Evolutionary conservation across 352 stramenopile genomes (phyloP), one percentile per base, ranked within the genome.

Genomic region (Pythium monospermum): DNA sequence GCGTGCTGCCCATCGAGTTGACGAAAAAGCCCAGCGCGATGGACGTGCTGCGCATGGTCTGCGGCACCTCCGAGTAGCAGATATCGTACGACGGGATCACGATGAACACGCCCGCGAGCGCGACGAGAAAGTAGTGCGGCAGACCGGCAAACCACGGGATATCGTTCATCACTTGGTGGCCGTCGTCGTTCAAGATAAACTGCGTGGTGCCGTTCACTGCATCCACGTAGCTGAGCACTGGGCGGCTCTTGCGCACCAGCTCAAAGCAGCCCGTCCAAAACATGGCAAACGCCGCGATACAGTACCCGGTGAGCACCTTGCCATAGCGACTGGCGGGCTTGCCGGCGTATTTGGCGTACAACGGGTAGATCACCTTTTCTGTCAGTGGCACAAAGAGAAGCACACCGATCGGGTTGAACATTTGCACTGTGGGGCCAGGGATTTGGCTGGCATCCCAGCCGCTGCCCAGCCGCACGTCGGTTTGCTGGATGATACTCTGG

Each of bases 11-110:
- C 55, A 63, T 63, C 8, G 55, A 63, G 32, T 48, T 57, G 4
- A 71, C 57, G 54, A 76, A 76, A 35, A 71, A 66, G 8, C 60
- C 53, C 21, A 76, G 60, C 36, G 67, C 67, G 27, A 73, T 65
- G 18, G 63, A 73, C 27, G 49, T 71, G 22, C 49, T 56, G 30
- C 61, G 50, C 60, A 76, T 71, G 38, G 26, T 62, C 49, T 48
- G 36, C 7, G 67, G 67, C 23, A 76, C 63, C 33, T 76, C 67
- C n/a, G 63, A 64, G 63, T 76, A 76, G 35, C 57, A 65, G 33
- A 76, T 59, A 35, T 72, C 60, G 53, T 76, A 72, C 19, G 59
- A 58, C 48, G 60, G 43, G 41, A 63, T 57, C 25, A 44, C 32
- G 18, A 63, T 57, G 27, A 63, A 53, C 13, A 56, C 40, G 3